Base-by-base conservation (phyloP, 169 alveolate genomes). In the Cryptosporidium ubiquitum region DNA sequence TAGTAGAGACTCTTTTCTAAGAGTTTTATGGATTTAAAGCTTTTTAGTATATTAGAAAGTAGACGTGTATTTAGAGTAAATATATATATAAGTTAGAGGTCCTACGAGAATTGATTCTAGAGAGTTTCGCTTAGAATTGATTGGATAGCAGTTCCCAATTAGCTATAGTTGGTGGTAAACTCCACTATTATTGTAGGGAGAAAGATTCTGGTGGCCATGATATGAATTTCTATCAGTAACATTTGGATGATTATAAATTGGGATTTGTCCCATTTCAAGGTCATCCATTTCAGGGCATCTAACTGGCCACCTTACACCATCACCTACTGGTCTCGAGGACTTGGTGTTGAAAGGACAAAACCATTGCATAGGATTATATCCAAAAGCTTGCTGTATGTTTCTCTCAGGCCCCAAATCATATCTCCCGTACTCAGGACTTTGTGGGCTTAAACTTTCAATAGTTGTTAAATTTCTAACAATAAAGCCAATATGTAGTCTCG, bases 301-400 rank as follows among this genome's bases (percentile, higher is more conserved):
- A 20, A 91, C 94, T 37, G 96, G 92, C 97, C 97, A 95, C 6
- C 97, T 84, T 26, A 95, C 97, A 23, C 97, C 97, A 75, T 95
- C 97, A 0, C 97, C 97, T 14, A 94, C 97, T 1, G 97, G 97
- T 37, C 97, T 86, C 39, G 93, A 94, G 12, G 95, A 92, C 47
- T 94, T 92, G n/a, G 93, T 89, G 60, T 95, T 95, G 68, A 92
- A 93, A 12, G 97, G 97, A 49, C 95, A 94, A 68, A 95, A 92
- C 97, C 97, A 95, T 47, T 96, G 95, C 66, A 95, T 91, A 0
- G 97, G 95, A 84, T 95, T 94, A 33, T 93, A 92, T 1, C 97
- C 97, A 84, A 94, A 94, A 14, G 94, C 97, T 85, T 94, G 95
- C 66, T 86, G 94, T 52, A 94, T 91, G 68, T 95, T 95, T 52